These are phyloP conservation scores for Cercospora sp. DNA, from an alignment of 2,329 filamentous ascomycete genomes.

Conservation along the genomic window DNA sequence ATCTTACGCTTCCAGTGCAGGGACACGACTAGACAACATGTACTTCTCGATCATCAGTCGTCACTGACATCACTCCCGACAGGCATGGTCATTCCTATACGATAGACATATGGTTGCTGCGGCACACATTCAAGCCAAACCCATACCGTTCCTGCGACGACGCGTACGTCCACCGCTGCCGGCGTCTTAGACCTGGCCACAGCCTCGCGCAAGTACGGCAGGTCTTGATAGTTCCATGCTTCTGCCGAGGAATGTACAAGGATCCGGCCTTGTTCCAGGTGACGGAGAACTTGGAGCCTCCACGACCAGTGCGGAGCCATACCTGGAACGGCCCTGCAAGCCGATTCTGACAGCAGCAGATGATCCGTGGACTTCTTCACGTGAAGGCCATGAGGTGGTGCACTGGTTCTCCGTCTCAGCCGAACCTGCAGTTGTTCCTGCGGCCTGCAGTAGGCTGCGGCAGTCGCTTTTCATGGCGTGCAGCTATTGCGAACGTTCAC, in stretches of 20 bases:
- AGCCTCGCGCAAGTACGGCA: background rate
- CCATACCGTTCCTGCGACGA: background rate
- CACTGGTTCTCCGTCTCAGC: background rate
- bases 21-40: background rate
- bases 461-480: background rate
- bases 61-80: background rate
- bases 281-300: background rate
- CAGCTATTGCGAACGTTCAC: background rate
- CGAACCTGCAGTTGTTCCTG: slow-evolving; percentile 3
- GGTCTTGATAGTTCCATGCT: background rate
- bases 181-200: background rate
- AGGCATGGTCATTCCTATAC: background rate
- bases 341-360: background rate
- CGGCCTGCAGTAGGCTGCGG: background rate
- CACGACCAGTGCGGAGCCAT: background rate
- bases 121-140: background rate
- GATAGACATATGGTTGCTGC: background rate
- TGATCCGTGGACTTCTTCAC: background rate
- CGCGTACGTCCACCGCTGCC: background rate
- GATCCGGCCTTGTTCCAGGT: background rate
- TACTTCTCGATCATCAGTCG: background rate
- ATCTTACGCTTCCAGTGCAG: background rate
- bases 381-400: background rate
- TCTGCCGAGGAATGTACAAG: slow-evolving; percentile 5
- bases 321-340: background rate